Percentiles rank a stretch among this genome's conserved stretches.
Conservation (phyloP, 257 asterid species). For the Penstemon eatonii region DNA sequence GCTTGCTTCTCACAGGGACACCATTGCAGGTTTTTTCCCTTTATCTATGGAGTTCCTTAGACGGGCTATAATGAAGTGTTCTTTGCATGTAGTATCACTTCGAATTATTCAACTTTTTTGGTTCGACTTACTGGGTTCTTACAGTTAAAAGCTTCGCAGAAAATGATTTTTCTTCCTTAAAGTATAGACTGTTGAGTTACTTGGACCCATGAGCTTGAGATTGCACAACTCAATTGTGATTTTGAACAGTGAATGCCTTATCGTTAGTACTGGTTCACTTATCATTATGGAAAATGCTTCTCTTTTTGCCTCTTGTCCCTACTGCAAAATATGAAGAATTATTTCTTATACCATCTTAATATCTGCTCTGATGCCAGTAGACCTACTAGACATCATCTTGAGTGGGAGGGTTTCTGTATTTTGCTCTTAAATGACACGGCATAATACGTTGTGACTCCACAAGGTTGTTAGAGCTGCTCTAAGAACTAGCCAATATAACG, state of each 20-base stretch:
- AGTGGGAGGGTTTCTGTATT: constrained; percentile 10
- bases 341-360: background rate
- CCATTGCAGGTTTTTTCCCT: constrained; percentile 77
- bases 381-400: background rate
- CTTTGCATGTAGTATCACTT: no score
- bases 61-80: no score
- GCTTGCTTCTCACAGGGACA: constrained; percentile 98
- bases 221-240: background rate
- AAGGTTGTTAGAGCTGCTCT: background rate
- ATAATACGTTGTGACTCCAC: constrained; percentile 2
- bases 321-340: background rate
- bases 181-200: background rate
- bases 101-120: background rate
- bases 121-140: background rate
- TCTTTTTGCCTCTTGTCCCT: background rate
- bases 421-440: background rate
- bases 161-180: constrained; percentile 17
- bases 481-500: background rate
- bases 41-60: no score
- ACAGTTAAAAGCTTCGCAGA: background rate
- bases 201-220: background rate
- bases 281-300: no score
- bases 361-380: background rate
- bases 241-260: background rate
- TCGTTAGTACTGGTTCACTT: constrained; percentile 6